phyloP scores from a whole-genome alignment of 2,329 filamentous ascomycete species.

The Arthrobotrys sphaeroides region DNA sequence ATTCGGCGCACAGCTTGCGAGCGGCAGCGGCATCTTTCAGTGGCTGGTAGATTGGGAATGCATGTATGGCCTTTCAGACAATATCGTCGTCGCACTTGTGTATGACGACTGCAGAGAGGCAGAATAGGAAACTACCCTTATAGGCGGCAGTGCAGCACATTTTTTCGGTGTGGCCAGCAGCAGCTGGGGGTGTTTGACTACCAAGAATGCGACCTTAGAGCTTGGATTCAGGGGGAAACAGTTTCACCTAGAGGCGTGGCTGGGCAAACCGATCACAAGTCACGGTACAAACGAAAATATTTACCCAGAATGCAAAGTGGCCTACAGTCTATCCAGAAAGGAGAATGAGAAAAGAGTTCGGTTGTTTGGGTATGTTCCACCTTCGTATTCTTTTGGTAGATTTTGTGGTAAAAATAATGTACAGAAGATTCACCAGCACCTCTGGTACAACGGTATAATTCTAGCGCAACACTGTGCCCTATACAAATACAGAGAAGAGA shows the following conservation, averaged over 20 bases:
- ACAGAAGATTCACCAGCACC: constrained; percentile 53
- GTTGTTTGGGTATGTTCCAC: constrained; percentile 20
- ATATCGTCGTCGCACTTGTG: constrained; percentile 12
- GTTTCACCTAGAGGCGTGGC: constrained; percentile 15
- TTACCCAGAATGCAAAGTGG: background rate
- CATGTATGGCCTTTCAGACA: constrained; percentile 9
- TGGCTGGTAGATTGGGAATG: constrained; percentile 17
- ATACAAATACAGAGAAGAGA: constrained; percentile 11
- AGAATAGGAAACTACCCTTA: background rate
- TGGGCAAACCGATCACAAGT: constrained; percentile 3
- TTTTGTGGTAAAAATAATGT: constrained; percentile 20
- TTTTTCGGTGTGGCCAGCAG: background rate
- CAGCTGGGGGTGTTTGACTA: background rate
- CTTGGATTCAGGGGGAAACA: constrained; percentile 8
- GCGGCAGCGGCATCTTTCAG: constrained; percentile 25
- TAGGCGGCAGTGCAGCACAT: background rate
- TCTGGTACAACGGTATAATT: constrained; percentile 32
- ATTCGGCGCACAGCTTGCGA: constrained; percentile 15
- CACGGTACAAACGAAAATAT: background rate
- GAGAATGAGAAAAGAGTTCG: background rate
- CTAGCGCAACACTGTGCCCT: constrained; percentile 15
- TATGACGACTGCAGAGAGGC: background rate
- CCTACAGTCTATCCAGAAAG: background rate
- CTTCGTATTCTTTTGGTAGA: constrained; percentile 14
- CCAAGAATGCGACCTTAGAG: background rate